These are phyloP conservation scores for Dactylorhiza incarnata DNA, from an alignment of 106 monocot species.

Conservation along the genomic window DNA sequence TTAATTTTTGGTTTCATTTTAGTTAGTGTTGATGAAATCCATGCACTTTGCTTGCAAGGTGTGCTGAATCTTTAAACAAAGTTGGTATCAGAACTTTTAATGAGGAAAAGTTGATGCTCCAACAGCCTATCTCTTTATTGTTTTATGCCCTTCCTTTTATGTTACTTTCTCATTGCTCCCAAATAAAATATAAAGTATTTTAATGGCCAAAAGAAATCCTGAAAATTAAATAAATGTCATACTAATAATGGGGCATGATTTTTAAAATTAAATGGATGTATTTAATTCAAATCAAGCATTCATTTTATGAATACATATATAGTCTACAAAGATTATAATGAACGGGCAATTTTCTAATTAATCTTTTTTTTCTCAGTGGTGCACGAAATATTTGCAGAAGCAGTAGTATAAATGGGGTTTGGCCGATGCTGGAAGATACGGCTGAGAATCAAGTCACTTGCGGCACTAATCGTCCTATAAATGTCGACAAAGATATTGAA, in stretches of 20 bases:
- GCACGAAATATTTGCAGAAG: constrained; percentile 20
- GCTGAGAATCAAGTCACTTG: constrained; percentile 23
- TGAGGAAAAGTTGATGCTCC: constrained; percentile 13
- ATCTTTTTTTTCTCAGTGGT: constrained; percentile 8
- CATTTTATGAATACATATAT: neutral
- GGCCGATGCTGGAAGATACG: constrained; percentile 15
- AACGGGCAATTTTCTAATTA: constrained; percentile 8
- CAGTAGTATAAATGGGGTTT: constrained; percentile 21
- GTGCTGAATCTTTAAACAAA: constrained; percentile 20
- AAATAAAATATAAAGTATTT: neutral
- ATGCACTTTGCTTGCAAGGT: constrained; percentile 12
- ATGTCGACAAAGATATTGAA: constrained; percentile 18
- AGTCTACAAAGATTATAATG: neutral
- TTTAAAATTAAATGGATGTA: no score
- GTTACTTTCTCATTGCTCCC: neutral
- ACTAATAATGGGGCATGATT: no score
- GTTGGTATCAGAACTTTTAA: constrained; percentile 6
- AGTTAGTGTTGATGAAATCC: neutral
- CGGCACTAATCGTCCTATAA: constrained; percentile 21
- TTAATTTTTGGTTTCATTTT: neutral
- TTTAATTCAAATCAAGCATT: no score
- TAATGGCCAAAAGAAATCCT: neutral
- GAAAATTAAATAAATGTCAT: neutral
- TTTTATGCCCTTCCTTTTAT: neutral
- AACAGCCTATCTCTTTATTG: neutral